Conservation (phyloP, 1,284 basidiomycete species). For the Fomitopsis schrenkii region DNA sequence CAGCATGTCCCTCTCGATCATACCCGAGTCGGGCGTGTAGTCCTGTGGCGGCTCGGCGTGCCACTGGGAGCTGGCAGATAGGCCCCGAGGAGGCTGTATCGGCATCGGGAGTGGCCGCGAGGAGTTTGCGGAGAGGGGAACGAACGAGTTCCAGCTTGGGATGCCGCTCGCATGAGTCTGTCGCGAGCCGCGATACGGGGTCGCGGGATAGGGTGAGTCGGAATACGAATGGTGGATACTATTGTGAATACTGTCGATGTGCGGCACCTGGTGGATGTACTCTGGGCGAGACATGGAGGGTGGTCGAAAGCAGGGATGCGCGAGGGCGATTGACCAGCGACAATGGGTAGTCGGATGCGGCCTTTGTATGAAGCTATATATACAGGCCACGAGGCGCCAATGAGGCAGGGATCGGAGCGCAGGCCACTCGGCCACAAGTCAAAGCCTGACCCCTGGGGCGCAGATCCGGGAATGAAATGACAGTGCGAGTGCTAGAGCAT, state of each 20-base stretch:
- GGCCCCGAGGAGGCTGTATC: background rate
- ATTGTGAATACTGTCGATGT: slow-evolving; percentile 3
- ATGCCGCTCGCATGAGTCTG: slow-evolving; percentile 11
- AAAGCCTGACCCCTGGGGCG: background rate
- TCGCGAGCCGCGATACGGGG: slow-evolving; percentile 5
- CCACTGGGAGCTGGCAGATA: background rate
- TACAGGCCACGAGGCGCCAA: slow-evolving; percentile 15
- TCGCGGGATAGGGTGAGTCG: slow-evolving; percentile 6
- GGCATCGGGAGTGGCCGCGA: slow-evolving; percentile 1
- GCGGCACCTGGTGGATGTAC: slow-evolving; percentile 1
- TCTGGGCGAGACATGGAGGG: slow-evolving; percentile 14
- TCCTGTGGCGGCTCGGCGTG: background rate
- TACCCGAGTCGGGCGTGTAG: background rate
- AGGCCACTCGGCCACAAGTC: background rate
- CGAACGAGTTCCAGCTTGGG: slow-evolving; percentile 16
- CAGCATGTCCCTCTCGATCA: background rate
- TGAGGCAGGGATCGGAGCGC: slow-evolving; percentile 9
- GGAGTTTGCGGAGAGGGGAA: slow-evolving; percentile 5
- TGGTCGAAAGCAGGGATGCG: background rate
- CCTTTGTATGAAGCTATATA: slow-evolving; percentile 4
- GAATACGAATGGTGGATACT: slow-evolving; percentile 11
- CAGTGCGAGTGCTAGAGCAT: background rate
- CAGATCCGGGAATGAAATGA: background rate
- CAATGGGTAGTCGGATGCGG: background rate
- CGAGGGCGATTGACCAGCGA: no score